phyloP scores from a whole-genome alignment of 306 rosid species.

The Sesbania bispinosa region DNA sequence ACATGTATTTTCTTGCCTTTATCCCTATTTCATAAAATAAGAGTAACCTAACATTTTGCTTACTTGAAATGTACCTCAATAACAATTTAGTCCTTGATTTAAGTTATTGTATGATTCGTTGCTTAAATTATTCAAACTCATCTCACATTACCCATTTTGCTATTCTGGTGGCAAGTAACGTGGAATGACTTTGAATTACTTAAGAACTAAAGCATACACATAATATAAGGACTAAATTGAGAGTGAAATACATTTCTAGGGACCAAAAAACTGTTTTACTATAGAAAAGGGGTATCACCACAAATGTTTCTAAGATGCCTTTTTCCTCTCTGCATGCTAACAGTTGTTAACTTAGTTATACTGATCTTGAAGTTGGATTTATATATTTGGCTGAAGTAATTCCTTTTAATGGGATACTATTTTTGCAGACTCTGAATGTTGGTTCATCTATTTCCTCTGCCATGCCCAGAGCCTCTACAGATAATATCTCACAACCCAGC shows the following conservation, averaged over 20 bases:
- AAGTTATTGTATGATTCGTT: background rate
- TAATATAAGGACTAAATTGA: background rate
- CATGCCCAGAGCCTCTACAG: conserved; percentile 7
- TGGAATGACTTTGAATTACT: background rate
- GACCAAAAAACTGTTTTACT: background rate
- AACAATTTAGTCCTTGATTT: background rate
- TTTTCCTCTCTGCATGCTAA: background rate
- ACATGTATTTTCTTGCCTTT: conserved; percentile 31
- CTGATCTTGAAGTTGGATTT: background rate
- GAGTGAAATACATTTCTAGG: background rate
- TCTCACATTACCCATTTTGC: background rate
- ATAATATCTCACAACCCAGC: conserved; percentile 22
- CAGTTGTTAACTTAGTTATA: background rate
- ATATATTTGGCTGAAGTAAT: background rate
- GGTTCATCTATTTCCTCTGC: conserved; percentile 30
- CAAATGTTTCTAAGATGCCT: background rate
- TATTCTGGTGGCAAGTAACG: background rate
- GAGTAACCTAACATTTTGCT: background rate
- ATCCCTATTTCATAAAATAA: background rate
- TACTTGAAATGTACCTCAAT: background rate
- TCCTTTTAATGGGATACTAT: conserved; percentile 9
- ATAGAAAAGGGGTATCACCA: background rate
- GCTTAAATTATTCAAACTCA: background rate
- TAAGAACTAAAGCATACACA: background rate
- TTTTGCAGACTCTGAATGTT: conserved; percentile 38